These are phyloP conservation scores for Hansenula anomala DNA, from an alignment of 1,139 yeast genomes.

Conservation along the genomic window DNA sequence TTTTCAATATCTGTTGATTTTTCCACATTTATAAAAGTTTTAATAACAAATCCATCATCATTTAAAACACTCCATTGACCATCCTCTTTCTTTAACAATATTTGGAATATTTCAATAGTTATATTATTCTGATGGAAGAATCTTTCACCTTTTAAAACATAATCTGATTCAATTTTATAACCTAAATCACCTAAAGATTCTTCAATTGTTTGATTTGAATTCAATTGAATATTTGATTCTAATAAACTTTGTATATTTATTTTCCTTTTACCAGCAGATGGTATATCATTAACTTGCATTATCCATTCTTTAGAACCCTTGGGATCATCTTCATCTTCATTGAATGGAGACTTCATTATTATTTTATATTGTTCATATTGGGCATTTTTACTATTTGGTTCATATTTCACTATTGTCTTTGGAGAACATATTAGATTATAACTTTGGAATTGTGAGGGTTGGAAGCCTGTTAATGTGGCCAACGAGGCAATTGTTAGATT, in stretches of 20 bases:
- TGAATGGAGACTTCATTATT: slow-evolving; percentile 11
- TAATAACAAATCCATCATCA: slow-evolving; percentile 38
- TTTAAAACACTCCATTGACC: slow-evolving; percentile 24
- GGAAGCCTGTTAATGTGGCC: slow-evolving; percentile 29
- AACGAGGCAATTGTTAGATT: slow-evolving; percentile 28
- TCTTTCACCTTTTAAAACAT: slow-evolving; percentile 60
- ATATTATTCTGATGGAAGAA: slow-evolving; percentile 57
- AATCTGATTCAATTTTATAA: slow-evolving; percentile 61
- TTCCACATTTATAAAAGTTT: slow-evolving; percentile 65
- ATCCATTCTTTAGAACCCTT: slow-evolving; percentile 44
- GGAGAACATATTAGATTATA: slow-evolving; percentile 29
- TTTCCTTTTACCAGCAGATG: slow-evolving; percentile 77
- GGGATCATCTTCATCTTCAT: background rate
- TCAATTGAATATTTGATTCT: slow-evolving; percentile 50
- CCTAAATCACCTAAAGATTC: slow-evolving; percentile 62
- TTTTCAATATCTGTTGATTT: slow-evolving; percentile 73
- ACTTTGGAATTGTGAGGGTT: slow-evolving; percentile 25
- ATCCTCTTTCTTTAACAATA: slow-evolving; percentile 31
- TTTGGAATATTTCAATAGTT: slow-evolving; percentile 54
- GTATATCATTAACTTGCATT: slow-evolving; percentile 71
- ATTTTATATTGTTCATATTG: slow-evolving; percentile 21
- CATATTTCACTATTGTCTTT: slow-evolving; percentile 23
- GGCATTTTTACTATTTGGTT: slow-evolving; percentile 21
- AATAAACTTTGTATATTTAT: slow-evolving; percentile 65
- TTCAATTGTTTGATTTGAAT: slow-evolving; percentile 25